These are phyloP conservation scores for Ustanciosporium gigantosporum DNA, from an alignment of 1,284 basidiomycete genomes.

Conservation along the genomic window DNA sequence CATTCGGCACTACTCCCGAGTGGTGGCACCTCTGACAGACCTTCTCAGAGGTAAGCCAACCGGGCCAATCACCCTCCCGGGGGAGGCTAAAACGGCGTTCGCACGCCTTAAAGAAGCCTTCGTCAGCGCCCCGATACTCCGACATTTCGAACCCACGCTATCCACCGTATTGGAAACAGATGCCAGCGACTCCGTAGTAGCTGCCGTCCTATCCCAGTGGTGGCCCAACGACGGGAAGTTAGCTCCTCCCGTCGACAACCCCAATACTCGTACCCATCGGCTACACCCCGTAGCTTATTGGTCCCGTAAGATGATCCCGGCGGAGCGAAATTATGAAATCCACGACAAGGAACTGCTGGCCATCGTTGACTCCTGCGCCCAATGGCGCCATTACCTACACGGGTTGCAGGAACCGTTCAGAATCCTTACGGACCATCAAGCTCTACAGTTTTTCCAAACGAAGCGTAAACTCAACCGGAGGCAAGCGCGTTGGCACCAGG, in stretches of 20 bases:
- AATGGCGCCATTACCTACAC: slow-evolving; percentile 8
- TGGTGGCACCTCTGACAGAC: slow-evolving; percentile 1
- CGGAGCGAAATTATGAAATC: slow-evolving; percentile 15
- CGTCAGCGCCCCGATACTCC: neutral
- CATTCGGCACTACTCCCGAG: slow-evolving; percentile 2
- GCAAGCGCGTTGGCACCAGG: neutral
- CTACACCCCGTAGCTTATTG: neutral
- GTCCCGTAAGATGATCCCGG: slow-evolving; percentile 19
- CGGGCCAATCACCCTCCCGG: neutral
- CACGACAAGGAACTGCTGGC: slow-evolving; percentile 19
- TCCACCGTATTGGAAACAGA: neutral
- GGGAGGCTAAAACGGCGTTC: neutral
- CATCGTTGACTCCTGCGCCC: slow-evolving; percentile 1
- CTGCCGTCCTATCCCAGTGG: neutral
- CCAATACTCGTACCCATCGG: neutral
- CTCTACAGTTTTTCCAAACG: slow-evolving; percentile 11
- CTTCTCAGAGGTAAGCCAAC: neutral
- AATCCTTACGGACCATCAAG: slow-evolving; percentile 12
- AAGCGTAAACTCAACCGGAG: neutral
- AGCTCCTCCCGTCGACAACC: neutral
- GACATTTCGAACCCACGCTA: neutral
- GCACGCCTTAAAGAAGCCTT: neutral
- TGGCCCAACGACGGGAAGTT: too few species aligned
- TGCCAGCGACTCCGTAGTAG: neutral
- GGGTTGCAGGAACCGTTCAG: neutral